Evolutionary conservation across 805 yeast species (phyloP).

Genomic region (Sugiyamaella chiloensis): DNA sequence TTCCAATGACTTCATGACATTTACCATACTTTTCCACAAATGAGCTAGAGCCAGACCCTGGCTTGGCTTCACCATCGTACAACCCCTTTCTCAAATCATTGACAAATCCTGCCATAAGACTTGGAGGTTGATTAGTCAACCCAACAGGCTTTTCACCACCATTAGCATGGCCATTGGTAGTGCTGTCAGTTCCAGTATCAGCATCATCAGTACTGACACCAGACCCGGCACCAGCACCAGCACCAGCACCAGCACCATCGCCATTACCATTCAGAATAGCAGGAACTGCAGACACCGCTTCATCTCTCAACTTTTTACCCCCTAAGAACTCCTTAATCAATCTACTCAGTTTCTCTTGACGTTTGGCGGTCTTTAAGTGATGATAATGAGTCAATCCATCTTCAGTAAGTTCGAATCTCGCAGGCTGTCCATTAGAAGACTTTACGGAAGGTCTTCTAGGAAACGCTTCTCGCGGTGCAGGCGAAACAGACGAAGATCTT

Average conservation of each 20-base stretch:
- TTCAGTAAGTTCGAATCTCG: conserved; percentile 28
- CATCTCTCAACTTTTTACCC: conserved; percentile 17
- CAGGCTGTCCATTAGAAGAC: not conserved
- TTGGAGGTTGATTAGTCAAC: conserved; percentile 18
- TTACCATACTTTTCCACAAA: conserved; percentile 90
- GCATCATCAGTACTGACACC: conserved; percentile 4
- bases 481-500: not conserved
- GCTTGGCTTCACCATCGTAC: conserved; percentile 10
- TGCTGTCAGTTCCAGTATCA: not conserved
- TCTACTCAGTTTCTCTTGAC: conserved; percentile 40
- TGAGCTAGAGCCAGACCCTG: conserved; percentile 38
- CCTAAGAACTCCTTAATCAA: conserved; percentile 23
- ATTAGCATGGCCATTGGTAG: not conserved
- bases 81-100: conserved; percentile 20
- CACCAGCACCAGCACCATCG: conserved; percentile 4
- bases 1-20: conserved; percentile 87
- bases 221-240: conserved; percentile 6
- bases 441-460: not conserved
- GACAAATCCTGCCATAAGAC: conserved; percentile 24
- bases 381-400: conserved; percentile 75
- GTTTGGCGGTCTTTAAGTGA: conserved; percentile 59
- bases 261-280: conserved; percentile 4
- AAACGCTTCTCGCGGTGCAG: not conserved
- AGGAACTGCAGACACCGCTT: conserved; percentile 19
- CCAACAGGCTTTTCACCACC: not conserved